Base-by-base conservation (phyloP, 768 basidiomycete genomes). In the Boletus subcaerulescens region DNA sequence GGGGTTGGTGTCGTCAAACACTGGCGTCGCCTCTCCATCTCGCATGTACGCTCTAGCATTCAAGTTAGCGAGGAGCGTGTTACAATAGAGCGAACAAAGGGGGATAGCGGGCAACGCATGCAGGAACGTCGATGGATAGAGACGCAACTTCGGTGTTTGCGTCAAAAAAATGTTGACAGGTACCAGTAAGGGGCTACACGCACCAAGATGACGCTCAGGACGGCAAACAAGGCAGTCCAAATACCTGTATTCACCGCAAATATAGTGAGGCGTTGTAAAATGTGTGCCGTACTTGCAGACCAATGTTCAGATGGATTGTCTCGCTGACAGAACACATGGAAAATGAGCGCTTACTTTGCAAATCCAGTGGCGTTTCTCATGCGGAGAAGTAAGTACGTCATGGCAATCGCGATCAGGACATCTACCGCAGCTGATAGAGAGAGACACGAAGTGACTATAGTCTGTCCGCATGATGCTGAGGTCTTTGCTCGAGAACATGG, bases 211-310 rank as follows among this genome's bases (percentile, higher is more conserved):
- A 36, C 4, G 2, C 33, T 5, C 17, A 58, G 7, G n/a, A 53
- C 12, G 8, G 76, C 70, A 6, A 63, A 68, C 0, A 78, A 76
- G 53, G 85, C 83, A 15, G 81, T 74, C 15, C 77, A 79, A 15
- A 82, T 75, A 0, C 80, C 74, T 1, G 41, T 55, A 7, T 62
- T 62, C 13, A 65, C 51, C 0, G 55, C 38, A 20, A 56, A 63
- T 6, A 65, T 26, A 3, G 24, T 45, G 14, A 65, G 43, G 12
- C 52, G 52, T 42, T 55, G 55, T n/a, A 62, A 42, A 6, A 40
- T 15, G 20, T 48, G 33, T 11, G 18, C 6, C 8, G 52, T 59
- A 1, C 62, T 65, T 47, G 48, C 6, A 14, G 8, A 20, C 11
- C 18, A 18, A 9, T 10, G 14, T 18, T 58, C 24, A 54, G 18